Evolutionary conservation across 495 filamentous ascomycete genomes (phyloP), one percentile per base, ranked within the genome.

Genomic region (Thermothielavioides terrestris): DNA sequence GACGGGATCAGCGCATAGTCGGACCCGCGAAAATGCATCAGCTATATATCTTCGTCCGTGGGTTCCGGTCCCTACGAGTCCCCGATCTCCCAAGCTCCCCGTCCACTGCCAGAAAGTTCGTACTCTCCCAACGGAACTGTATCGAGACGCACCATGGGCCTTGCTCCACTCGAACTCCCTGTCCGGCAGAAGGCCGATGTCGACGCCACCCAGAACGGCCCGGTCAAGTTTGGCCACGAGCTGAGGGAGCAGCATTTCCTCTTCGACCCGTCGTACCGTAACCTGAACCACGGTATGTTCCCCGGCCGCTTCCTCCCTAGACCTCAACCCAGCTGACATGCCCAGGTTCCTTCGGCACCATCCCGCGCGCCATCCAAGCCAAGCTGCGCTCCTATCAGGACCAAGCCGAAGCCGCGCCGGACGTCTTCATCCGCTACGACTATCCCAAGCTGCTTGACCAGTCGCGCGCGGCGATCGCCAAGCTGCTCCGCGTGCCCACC

Each of bases 201-300:
- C 30, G 25, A 34, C 18, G 37, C 4, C 14, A 21, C 22, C 21
- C 35, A 48, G 7, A 27, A 21, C 6, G 46, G 23, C 0, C 48
- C 54, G 20, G 46, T 46, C 18, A 23, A 17, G 14, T 84, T 84
- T 49, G 84, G 83, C 35, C 71, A 68, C 21, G 66, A 76, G 23
- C 76, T 89, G 71, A 18, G 22, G 7, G 72, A 74, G 27, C 74
- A 84, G 48, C 68, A 88, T 45, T 96, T 94, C 64, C 69, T 81
- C 6, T 81, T 92, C 44, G 81, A 83, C 51, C 75, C 78, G 0
- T 63, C 68, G 3, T 89, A 78, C 60, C 76, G 73, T 21, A 88
- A 89, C 54, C 69, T 95, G 53, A 95, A 95, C 67, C 86, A 95
- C 54, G 90, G 88, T 89, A 64, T 48, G 63, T 38, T 9, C 10